Base-by-base conservation (phyloP, 192 early-diverging fungal genomes). In the Geranomyces michiganensis region DNA sequence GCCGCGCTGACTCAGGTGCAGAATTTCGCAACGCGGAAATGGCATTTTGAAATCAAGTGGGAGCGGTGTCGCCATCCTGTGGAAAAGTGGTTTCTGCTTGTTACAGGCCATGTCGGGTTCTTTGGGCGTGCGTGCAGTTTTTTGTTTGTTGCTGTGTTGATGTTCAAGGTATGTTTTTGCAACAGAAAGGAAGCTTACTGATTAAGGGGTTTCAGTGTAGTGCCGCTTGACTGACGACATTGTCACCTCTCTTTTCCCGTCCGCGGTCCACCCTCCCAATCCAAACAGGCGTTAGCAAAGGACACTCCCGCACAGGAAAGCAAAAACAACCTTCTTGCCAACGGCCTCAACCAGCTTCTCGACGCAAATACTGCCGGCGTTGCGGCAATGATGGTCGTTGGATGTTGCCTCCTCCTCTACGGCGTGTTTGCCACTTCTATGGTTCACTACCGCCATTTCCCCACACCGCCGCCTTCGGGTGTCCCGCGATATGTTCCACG, bases 121-220 rank as follows among this genome's bases (percentile, higher is more conserved):
- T 30, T 82, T 3, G 77, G 74, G 2, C 74, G 80, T 10, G 80
- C 77, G 17, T 76, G 77, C 26, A 72, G 78, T 3, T 82, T 82
- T 59, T 59, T 79, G 73, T 82, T 77, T 69, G 77, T 82, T n/a
- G 77, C 71, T 2, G 74, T 76, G 0, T 67, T 76, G 47, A 68
- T 79, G 70, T 74, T 79, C 47, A 65, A 67, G 48, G 67, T 66
- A 43, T 6, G 15, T n/a, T n/a, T n/a, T n/a, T n/a, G 51, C n/a
- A 4, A 41, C 36, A 41, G 10, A 41, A 41, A 10, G 36, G 36
- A 41, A 7, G 3, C 10, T 41, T 41, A 7, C 36, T 41, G 3
- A 41, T 41, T 41, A 10, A 41, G n/a, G n/a, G n/a, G n/a, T n/a
- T n/a, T n/a, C n/a, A n/a, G n/a, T n/a, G n/a, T 41, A 41, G 36